Evolutionary conservation across 2,329 filamentous ascomycete species (phyloP), one percentile per base, ranked within the genome.

Genomic region (Pseudogymnoascus pannorum): DNA sequence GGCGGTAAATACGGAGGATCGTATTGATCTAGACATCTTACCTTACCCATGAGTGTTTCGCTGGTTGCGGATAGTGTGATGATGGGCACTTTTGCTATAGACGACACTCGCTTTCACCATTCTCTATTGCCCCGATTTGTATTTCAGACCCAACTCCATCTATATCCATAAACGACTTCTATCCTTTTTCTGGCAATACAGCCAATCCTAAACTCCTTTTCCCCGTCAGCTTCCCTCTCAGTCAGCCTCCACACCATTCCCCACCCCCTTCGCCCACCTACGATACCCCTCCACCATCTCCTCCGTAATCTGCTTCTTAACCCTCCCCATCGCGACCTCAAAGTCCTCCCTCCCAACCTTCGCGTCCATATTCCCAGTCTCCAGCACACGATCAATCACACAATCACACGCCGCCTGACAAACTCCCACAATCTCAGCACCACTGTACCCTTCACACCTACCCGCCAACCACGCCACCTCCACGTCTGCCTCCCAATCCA

Each of bases 381-480:
- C 71, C 68, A 78, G 78, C 63, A 77, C 76, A 61, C 81, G 78
- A 65, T 81, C 77, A 71, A 85, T 68, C 63, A 81, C 75, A 42
- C 73, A 75, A 71, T 82, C 75, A 63, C 77, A 73, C 62, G 80
- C 80, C 24, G 74, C 76, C 66, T 81, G 75, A 64, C 79, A 82
- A 18, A 88, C 79, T 18, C 77, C 80, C 40, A 86, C 82, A 63
- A 97, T 84, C 74, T 97, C 93, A 0, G 92, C 92, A 2, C 92
- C 92, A 1, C 91, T 94, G 72, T 89, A 91, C 0, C 91, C 91
- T 6, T 92, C 87, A 0, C 88, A 88, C 54, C 77, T 73, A 14
- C 72, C 70, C 4, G 89, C 89, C 29, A 96, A 75, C 57, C 79
- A 76, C 0, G 79, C 75, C 7, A 91, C 73, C 69, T 91, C 83